Evolutionary conservation across 139 green algal species (phyloP).

Genomic region (Pleodorina starrii): DNA sequence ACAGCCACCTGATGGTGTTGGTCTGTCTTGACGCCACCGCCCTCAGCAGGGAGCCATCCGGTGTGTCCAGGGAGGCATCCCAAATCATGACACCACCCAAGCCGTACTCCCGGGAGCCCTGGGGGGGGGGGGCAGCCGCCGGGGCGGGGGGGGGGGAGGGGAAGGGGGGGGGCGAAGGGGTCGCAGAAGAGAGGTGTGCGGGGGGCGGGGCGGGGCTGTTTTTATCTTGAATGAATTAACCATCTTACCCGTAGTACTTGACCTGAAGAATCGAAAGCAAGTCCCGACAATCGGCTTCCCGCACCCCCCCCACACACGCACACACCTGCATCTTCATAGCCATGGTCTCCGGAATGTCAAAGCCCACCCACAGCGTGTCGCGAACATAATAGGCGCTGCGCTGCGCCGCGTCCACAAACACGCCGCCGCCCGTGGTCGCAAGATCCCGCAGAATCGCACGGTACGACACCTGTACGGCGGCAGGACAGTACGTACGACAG

Average conservation of each 20-base stretch:
- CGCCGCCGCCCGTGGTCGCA: background rate
- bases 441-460: background rate
- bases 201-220: too few relatives aligned
- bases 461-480: slow-evolving; percentile 17
- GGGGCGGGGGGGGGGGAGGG: background rate
- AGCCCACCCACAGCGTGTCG: slow-evolving; percentile 19
- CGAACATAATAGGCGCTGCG: slow-evolving; percentile 47
- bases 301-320: too few relatives aligned
- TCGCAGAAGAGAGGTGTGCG: background rate
- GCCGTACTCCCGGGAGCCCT: slow-evolving; percentile 2
- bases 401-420: slow-evolving; percentile 23
- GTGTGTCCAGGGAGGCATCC: slow-evolving; percentile 27
- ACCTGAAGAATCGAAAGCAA: too few relatives aligned
- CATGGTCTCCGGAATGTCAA: slow-evolving; percentile 42
- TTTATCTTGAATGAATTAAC: too few relatives aligned
- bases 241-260: too few relatives aligned
- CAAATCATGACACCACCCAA: slow-evolving; percentile 41
- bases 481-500: background rate
- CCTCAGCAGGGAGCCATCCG: slow-evolving; percentile 12
- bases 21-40: background rate
- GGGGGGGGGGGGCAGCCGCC: background rate
- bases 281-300: too few relatives aligned
- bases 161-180: background rate
- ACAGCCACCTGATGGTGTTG: slow-evolving; percentile 11
- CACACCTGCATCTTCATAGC: slow-evolving; percentile 14